Base-by-base conservation (phyloP, 768 basidiomycete species). In the Lentinula sp. region DNA sequence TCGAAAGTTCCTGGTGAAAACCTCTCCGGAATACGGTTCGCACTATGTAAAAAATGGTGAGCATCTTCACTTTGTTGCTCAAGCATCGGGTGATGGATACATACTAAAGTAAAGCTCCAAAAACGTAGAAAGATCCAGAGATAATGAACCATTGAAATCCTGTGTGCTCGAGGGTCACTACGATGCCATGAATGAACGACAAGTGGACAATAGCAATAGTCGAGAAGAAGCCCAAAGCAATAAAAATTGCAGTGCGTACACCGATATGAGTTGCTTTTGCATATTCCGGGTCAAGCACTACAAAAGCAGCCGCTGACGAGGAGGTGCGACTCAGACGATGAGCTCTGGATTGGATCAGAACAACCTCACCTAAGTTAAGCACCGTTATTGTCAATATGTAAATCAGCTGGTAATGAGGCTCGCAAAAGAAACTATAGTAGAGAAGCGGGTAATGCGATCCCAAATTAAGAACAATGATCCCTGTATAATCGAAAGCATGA, bases 51-150 rank as follows among this genome's bases (percentile, higher is more conserved):
- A 41, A 41, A 12, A 53, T 28, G 7, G 7, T 15, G 16, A 16
- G 35, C 9, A 15, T 15, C 18, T 15, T 32, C 3, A 13, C 16
- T 3, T 28, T 28, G 28, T 28, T 28, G 28, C 28, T 28, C 2
- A 2, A 28, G 28, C 33, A 35, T 37, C 2, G 52, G 68, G 61
- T 52, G 58, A 53, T 62, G 28, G 28, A 28, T 36, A 57, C 91
- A 72, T 77, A 93, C 90, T 92, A 95, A 42, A 93, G 76, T 63
- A 91, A 70, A 32, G 93, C 93, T 42, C 93, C 94, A 28, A 69
- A 67, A 69, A 95, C 87, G 71, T 95, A 95, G 61, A 91, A 74
- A 5, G 73, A 79, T 13, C 84, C 93, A 36, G 88, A 88, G 8
- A 79, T 69, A 15, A 91, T 65, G 23, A 94, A 72, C 86, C 88